Percentiles rank a stretch among this genome's conserved stretches.
These are phyloP conservation scores for Ajuga chamaepitys DNA, from an alignment of 257 asterid species.

Conservation along the genomic window DNA sequence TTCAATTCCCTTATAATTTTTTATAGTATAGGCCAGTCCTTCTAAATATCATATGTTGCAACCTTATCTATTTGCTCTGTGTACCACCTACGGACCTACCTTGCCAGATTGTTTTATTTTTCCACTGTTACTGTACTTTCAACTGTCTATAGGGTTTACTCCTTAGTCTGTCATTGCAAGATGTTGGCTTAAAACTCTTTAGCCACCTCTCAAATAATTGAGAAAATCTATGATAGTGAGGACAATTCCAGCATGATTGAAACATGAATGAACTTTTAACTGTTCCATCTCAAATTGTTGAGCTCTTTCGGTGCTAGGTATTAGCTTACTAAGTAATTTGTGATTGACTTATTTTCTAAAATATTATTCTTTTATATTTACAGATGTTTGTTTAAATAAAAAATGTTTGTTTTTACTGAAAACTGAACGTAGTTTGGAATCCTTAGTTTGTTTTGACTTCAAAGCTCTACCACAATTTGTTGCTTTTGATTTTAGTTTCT, in stretches of 20 bases:
- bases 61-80: slow-evolving; percentile 1
- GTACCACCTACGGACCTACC: neutral
- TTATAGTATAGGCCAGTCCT: neutral
- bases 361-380: neutral
- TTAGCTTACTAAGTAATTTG: neutral
- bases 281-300: slow-evolving; percentile 1
- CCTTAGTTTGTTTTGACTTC: neutral
- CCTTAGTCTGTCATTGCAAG: neutral
- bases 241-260: neutral
- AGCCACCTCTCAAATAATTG: too few species aligned
- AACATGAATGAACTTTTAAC: neutral
- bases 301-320: neutral
- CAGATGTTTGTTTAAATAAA: neutral
- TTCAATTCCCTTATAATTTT: slow-evolving; percentile 13
- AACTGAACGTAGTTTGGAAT: neutral
- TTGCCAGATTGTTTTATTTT: slow-evolving; percentile 10
- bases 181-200: slow-evolving; percentile 8
- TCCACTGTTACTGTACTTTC: neutral
- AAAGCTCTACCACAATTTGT: neutral
- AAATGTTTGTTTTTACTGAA: neutral
- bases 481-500: neutral
- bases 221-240: neutral
- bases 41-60: slow-evolving; percentile 6
- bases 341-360: neutral
- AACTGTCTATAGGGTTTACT: neutral